A percentile compares a stretch with the other conserved stretches of the same genome.
These are phyloP conservation scores for Fusarium albosuccineum DNA, from an alignment of 2,329 filamentous ascomycete species.

Conservation along the genomic window DNA sequence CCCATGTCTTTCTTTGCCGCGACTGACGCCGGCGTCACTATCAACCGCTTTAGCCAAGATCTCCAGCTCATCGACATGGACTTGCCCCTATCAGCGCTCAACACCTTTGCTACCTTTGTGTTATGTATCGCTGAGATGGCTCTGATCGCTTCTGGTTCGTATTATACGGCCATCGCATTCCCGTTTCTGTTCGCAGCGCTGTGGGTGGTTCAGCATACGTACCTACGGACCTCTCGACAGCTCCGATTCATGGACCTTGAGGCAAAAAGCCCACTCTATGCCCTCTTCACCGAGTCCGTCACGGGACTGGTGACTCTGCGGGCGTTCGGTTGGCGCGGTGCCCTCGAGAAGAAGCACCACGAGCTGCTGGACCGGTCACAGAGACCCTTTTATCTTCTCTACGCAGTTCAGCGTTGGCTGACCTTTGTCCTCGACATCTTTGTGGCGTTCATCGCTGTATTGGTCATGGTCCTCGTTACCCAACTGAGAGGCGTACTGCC, in stretches of 20 bases:
- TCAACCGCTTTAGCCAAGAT: slow-evolving; percentile 57
- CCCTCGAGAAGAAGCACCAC: slow-evolving; percentile 51
- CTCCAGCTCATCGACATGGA: slow-evolving; percentile 55
- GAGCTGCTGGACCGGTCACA: slow-evolving; percentile 58
- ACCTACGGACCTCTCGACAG: slow-evolving; percentile 66
- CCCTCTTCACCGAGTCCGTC: slow-evolving; percentile 63
- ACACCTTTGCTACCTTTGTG: slow-evolving; percentile 38
- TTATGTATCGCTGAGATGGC: slow-evolving; percentile 41
- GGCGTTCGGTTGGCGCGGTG: slow-evolving; percentile 61
- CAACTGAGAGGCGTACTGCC: slow-evolving; percentile 28
- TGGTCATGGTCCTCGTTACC: slow-evolving; percentile 35
- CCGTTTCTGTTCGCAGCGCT: slow-evolving; percentile 23
- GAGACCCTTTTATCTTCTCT: slow-evolving; percentile 60
- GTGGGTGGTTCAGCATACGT: slow-evolving; percentile 30
- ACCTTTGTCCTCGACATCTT: slow-evolving; percentile 43
- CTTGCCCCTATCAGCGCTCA: slow-evolving; percentile 46
- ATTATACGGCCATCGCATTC: slow-evolving; percentile 37
- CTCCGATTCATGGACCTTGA: slow-evolving; percentile 66
- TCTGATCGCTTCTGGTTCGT: slow-evolving; percentile 33
- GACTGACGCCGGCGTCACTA: slow-evolving; percentile 52
- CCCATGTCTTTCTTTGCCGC: slow-evolving; percentile 52
- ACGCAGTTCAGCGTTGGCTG: slow-evolving; percentile 46
- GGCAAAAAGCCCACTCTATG: slow-evolving; percentile 61
- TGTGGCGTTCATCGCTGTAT: slow-evolving; percentile 36
- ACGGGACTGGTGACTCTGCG: slow-evolving; percentile 62